Evolutionary conservation across 2,329 filamentous ascomycete species (phyloP).

Genomic region (Fusarium cyanostomum): DNA sequence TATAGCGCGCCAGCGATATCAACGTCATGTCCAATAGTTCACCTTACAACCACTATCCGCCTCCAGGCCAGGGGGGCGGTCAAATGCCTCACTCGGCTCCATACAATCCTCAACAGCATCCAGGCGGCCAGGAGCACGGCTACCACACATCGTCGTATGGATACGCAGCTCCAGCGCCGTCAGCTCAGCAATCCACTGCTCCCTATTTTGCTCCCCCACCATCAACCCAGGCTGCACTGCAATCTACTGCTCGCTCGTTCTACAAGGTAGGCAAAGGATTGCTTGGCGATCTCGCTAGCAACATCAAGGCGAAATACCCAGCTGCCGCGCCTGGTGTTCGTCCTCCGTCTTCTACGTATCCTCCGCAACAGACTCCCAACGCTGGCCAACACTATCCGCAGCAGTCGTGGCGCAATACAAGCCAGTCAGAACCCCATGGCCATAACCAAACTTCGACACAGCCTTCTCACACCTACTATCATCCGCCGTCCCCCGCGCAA

Average conservation of each 20-base stretch:
- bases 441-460: not conserved
- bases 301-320: slow-evolving; percentile 31
- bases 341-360: not conserved
- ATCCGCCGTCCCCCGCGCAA: not conserved
- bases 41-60: slow-evolving; percentile 9
- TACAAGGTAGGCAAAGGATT: slow-evolving; percentile 19
- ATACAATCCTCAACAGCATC: slow-evolving; percentile 10
- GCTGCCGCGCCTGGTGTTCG: not conserved
- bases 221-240: not conserved
- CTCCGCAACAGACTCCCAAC: slow-evolving; percentile 10
- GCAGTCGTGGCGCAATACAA: not conserved
- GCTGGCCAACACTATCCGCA: slow-evolving; percentile 10
- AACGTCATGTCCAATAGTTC: slow-evolving; percentile 12
- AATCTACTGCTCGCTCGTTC: slow-evolving; percentile 20
- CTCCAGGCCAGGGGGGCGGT: not conserved
- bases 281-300: slow-evolving; percentile 20
- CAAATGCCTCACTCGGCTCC: not conserved
- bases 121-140: not conserved
- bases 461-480: not conserved
- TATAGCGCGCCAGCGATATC: not conserved
- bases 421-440: not conserved
- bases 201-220: slow-evolving; percentile 23
- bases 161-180: slow-evolving; percentile 8
- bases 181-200: slow-evolving; percentile 5
- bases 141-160: slow-evolving; percentile 16